These are phyloP conservation scores for Wickerhamiella dianesei DNA, from an alignment of 805 yeast genomes.

Conservation along the genomic window DNA sequence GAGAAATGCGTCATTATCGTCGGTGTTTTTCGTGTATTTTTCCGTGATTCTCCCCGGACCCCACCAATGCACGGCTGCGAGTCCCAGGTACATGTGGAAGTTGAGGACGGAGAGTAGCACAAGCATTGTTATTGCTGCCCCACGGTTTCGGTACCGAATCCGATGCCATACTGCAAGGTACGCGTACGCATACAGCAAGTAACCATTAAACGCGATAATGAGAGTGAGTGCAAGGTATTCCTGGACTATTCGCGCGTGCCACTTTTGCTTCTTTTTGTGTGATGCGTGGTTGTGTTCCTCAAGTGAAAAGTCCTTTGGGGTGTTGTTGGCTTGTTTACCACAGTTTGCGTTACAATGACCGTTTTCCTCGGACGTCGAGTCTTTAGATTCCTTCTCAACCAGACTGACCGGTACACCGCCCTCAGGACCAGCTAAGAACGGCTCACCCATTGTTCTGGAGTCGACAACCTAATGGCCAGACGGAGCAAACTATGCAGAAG, in stretches of 20 bases:
- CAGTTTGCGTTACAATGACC: too few relatives aligned
- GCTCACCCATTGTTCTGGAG: neutral
- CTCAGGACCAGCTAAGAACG: conserved; percentile 1
- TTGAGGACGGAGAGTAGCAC: conserved; percentile 9
- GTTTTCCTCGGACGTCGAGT: neutral
- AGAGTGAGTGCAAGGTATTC: neutral
- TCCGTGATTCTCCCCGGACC: conserved; percentile 47
- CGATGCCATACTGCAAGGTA: conserved; percentile 14
- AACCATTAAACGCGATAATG: conserved; percentile 11
- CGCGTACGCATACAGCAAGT: conserved; percentile 16
- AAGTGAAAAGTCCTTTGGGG: too few relatives aligned
- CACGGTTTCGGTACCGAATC: conserved; percentile 4
- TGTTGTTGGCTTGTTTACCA: too few relatives aligned
- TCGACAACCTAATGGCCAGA: neutral
- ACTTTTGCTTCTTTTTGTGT: neutral
- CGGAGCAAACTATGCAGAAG: neutral
- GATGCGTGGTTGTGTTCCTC: neutral
- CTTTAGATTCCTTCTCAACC: neutral
- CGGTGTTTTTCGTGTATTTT: conserved; percentile 5
- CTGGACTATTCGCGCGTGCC: neutral
- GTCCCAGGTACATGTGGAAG: conserved; percentile 20
- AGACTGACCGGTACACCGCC: neutral
- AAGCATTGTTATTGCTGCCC: conserved; percentile 14
- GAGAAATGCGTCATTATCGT: conserved; percentile 30
- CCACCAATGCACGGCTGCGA: conserved; percentile 32